phyloP scores from a whole-genome alignment of 768 basidiomycete species.

The Pholiota molesta region DNA sequence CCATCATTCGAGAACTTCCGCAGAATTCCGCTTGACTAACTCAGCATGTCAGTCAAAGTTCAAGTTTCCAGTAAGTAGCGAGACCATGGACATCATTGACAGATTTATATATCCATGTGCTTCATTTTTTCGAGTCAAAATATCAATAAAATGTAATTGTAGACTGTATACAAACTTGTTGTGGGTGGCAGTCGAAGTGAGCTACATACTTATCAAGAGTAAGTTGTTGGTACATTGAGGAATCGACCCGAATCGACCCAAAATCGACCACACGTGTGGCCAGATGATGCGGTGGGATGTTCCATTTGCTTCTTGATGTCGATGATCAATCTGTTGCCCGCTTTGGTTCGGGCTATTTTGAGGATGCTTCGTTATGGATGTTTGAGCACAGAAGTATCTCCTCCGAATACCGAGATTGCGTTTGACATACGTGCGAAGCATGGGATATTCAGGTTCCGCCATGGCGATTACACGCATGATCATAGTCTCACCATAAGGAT shows the following conservation, averaged over 20 bases:
- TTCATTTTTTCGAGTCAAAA: too few relatives aligned
- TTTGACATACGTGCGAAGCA: conserved; percentile 8
- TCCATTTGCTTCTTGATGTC: conserved; percentile 5
- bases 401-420: conserved; percentile 1
- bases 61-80: too few relatives aligned
- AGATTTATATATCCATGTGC: neutral
- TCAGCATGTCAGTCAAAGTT: neutral
- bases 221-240: too few relatives aligned
- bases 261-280: neutral
- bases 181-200: neutral
- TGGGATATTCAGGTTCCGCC: neutral
- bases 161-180: too few relatives aligned
- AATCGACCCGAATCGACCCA: too few relatives aligned
- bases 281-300: neutral
- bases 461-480: conserved; percentile 1
- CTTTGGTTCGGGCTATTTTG: conserved; percentile 9
- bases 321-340: conserved; percentile 9
- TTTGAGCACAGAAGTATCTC: conserved; percentile 5
- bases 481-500: neutral
- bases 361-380: neutral
- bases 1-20: neutral
- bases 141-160: too few relatives aligned
- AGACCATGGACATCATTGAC: neutral
- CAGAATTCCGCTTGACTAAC: neutral
- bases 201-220: neutral